A percentile compares a stretch with the other conserved stretches of the same genome.
These are phyloP conservation scores for Chlorella sp. DNA, from an alignment of 139 green algal genomes.

Conservation along the genomic window DNA sequence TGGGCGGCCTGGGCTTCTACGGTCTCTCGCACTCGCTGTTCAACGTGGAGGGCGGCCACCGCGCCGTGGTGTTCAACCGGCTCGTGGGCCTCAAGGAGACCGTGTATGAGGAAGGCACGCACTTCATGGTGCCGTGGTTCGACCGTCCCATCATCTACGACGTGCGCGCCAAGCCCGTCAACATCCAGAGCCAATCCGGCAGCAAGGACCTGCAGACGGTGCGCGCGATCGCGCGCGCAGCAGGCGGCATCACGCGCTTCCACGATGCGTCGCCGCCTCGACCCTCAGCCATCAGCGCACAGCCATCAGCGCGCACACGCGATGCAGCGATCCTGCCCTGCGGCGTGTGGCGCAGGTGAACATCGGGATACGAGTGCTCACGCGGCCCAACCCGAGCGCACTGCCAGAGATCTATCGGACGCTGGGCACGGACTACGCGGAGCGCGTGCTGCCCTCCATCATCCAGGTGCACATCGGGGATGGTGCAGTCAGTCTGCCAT, in stretches of 20 bases:
- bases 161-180: slow-evolving; percentile 87
- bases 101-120: slow-evolving; percentile 94
- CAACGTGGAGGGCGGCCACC: slow-evolving; percentile 98
- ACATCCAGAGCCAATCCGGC: slow-evolving; percentile 87
- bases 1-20: slow-evolving; percentile 54
- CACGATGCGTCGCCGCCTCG: no score
- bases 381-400: slow-evolving; percentile 72
- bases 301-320: no score
- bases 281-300: no score
- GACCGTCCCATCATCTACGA: slow-evolving; percentile 97
- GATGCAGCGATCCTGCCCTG: no score
- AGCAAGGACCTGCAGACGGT: slow-evolving; percentile 98
- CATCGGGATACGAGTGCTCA: slow-evolving; percentile 95
- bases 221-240: no score
- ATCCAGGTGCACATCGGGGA: no score
- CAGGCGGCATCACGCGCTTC: no score
- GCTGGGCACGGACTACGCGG: slow-evolving; percentile 85
- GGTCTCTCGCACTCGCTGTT: slow-evolving; percentile 83
- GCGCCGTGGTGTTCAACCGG: slow-evolving; percentile 98
- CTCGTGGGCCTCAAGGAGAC: slow-evolving; percentile 89
- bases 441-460: slow-evolving; percentile 96
- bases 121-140: slow-evolving; percentile 98
- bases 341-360: slow-evolving; percentile 91
- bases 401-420: slow-evolving; percentile 93
- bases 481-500: no score